Conservation (phyloP, 140 eudicot genomes). For the Erigeron philadelphicus region DNA sequence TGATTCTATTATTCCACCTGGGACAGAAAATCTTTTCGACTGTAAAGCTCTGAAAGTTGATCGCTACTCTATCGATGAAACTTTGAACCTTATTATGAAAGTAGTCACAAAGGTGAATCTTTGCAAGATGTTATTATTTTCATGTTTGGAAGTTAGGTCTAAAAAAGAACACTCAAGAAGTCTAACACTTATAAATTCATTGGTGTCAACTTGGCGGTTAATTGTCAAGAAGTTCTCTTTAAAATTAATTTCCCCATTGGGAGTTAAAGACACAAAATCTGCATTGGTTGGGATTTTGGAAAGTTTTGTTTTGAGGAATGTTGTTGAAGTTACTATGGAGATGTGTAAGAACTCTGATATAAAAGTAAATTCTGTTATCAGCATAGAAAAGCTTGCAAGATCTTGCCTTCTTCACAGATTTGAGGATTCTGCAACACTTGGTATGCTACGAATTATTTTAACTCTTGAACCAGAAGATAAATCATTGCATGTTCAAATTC, state of each 20-base stretch:
- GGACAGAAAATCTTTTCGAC: constrained; percentile 40
- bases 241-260: constrained; percentile 16
- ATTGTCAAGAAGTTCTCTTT: constrained; percentile 49
- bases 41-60: constrained; percentile 31
- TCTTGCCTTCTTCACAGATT: constrained; percentile 67
- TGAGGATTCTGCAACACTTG: constrained; percentile 55
- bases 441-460: constrained; percentile 48
- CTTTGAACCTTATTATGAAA: constrained; percentile 46
- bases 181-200: constrained; percentile 36
- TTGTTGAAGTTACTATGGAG: constrained; percentile 39
- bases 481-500: constrained; percentile 38
- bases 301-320: constrained; percentile 40
- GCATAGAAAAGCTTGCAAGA: constrained; percentile 53
- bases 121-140: constrained; percentile 51
- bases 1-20: constrained; percentile 50
- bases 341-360: constrained; percentile 32
- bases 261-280: constrained; percentile 26
- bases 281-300: constrained; percentile 58
- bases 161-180: constrained; percentile 33
- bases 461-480: constrained; percentile 40
- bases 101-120: constrained; percentile 52
- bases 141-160: constrained; percentile 29
- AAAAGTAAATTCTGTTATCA: constrained; percentile 44
- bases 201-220: constrained; percentile 57
- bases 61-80: constrained; percentile 40